Evolutionary conservation across 2,329 filamentous ascomycete species (phyloP), one percentile per base, ranked within the genome.

Genomic region (Hypoxylon sp.): DNA sequence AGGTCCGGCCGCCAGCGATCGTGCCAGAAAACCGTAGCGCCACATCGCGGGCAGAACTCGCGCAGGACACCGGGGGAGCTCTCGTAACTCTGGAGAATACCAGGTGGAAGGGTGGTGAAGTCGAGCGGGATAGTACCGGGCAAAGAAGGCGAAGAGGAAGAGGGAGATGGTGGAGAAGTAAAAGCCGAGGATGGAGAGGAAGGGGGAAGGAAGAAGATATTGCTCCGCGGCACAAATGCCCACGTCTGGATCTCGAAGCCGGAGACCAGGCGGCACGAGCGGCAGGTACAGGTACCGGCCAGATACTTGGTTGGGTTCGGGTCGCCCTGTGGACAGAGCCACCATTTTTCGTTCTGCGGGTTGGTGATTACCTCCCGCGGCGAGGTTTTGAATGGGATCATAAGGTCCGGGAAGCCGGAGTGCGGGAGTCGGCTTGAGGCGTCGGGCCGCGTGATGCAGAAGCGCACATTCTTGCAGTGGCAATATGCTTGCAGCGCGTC

Each of bases 191-290:
- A 10, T 3, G 17, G 17, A 19, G 39, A 10, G 6, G n/a, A 10
- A 35, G 56, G 78, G 52, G 82, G 68, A 32, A 77, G 67, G 27
- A 87, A 80, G 17, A 81, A 77, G 58, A 92, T 87, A 72, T 90
- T 89, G 1, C 79, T 76, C n/a, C 82, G 81, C 0, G 89, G 88
- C 0, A 92, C 79, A 73, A 92, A 93, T 0, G 87, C 83, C 90
- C 90, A 93, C 0, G 85, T 80, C 71, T 91, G 86, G 51, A 92
- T 84, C 62, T 91, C 88, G 69, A 88, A 89, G 2, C 90, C 89
- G 0, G 86, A 84, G 0, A 80, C 78, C 2, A 89, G 80, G 5
- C 90, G 87, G 75, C 91, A 93, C 1, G 87, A 87, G 4, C 79
- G 82, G 76, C 91, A 93, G 1, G 84, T 82, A 73, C 90, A 92